Evolutionary conservation across 2,329 filamentous ascomycete species (phyloP).

Genomic region (Colletotrichum sp.): DNA sequence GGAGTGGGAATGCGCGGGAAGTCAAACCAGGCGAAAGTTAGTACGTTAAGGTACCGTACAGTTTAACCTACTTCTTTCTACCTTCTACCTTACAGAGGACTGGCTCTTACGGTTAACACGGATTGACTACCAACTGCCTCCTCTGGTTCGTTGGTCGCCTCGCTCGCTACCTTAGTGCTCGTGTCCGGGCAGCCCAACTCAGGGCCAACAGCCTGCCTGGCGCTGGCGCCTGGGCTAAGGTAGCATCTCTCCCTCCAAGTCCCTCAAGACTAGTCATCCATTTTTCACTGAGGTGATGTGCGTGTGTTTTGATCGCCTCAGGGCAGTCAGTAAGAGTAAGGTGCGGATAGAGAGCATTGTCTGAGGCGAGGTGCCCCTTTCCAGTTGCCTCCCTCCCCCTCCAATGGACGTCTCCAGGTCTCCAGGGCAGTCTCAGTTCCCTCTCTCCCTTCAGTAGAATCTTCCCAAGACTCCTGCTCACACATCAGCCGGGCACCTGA

Average conservation of each 20-base stretch:
- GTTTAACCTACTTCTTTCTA: background rate
- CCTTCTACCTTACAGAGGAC: too few relatives aligned
- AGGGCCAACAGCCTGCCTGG: background rate
- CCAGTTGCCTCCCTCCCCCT: background rate
- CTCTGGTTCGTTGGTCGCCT: background rate
- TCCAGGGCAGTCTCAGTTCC: background rate
- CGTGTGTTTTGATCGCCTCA: background rate
- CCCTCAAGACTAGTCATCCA: background rate
- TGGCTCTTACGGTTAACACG: background rate
- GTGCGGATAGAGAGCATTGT: background rate
- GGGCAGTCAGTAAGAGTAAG: background rate
- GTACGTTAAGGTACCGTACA: background rate
- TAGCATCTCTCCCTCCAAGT: background rate
- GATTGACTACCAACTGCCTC: background rate
- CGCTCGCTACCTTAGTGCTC: background rate
- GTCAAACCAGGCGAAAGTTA: constrained; percentile 7
- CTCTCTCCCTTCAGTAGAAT: background rate
- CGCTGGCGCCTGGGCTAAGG: background rate
- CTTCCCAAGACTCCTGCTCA: background rate
- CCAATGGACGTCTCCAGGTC: background rate
- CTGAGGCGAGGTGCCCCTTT: background rate
- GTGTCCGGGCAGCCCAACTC: background rate
- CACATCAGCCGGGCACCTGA: background rate
- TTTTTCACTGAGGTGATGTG: background rate
- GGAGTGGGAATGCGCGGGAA: constrained; percentile 17